Evolutionary conservation across 1,284 basidiomycete species (phyloP).

Genomic region (Pulchroboletus neoregius): DNA sequence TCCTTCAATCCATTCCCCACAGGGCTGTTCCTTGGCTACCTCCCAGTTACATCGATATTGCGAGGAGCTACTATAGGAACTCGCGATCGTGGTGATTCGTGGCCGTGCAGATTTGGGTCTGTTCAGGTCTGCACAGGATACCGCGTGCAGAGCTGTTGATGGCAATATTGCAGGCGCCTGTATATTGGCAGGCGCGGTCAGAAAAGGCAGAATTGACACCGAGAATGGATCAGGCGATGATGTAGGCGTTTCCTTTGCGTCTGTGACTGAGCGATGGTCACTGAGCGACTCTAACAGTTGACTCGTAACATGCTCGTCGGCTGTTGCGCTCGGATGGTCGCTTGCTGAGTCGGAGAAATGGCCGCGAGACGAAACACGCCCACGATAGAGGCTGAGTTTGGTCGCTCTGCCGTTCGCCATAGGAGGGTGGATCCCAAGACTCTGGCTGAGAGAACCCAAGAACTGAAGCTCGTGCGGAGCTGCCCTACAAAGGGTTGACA

Average conservation of each 20-base stretch:
- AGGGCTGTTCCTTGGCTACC: background rate
- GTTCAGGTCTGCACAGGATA: background rate
- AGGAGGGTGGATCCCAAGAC: background rate
- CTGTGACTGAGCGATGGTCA: background rate
- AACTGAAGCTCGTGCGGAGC: slow-evolving; percentile 14
- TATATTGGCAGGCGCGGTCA: background rate
- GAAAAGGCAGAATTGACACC: background rate
- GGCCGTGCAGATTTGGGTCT: background rate
- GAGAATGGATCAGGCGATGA: background rate
- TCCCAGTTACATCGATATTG: slow-evolving; percentile 12
- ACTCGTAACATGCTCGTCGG: background rate
- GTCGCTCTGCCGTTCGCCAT: background rate
- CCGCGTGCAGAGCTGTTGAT: background rate
- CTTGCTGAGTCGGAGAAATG: background rate
- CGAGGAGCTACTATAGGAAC: background rate
- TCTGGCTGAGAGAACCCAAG: slow-evolving; percentile 4
- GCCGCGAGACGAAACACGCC: background rate
- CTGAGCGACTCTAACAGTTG: background rate
- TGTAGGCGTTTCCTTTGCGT: background rate
- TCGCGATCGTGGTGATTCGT: background rate
- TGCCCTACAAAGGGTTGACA: slow-evolving; percentile 1
- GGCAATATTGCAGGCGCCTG: background rate
- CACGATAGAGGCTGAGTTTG: background rate
- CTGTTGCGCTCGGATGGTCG: background rate
- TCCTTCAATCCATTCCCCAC: slow-evolving; percentile 11